Evolutionary conservation across 2,329 filamentous ascomycete species (phyloP).

Genomic region (Reticulascus tulasneorum): DNA sequence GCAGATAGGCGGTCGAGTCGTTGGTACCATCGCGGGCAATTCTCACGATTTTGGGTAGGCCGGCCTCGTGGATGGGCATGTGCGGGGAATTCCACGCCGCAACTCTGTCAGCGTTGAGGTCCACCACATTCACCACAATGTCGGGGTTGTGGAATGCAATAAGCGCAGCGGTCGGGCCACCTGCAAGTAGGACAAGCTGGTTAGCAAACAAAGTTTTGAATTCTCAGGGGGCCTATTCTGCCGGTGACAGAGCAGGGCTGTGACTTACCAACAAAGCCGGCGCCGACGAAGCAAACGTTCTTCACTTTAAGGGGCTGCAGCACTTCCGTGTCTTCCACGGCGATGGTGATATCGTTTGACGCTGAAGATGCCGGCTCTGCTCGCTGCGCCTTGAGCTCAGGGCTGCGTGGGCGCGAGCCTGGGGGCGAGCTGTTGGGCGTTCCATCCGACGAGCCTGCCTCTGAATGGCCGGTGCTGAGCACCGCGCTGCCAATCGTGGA

Average conservation of each 20-base stretch:
- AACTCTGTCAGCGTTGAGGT: constrained; percentile 62
- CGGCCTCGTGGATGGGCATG: constrained; percentile 74
- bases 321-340: constrained; percentile 5
- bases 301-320: constrained; percentile 17
- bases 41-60: constrained; percentile 63
- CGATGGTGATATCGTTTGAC: background rate
- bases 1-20: constrained; percentile 34
- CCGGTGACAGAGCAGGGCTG: background rate
- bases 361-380: background rate
- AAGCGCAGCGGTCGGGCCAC: constrained; percentile 71
- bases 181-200: constrained; percentile 29
- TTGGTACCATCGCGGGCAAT: constrained; percentile 57
- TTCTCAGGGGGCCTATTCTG: background rate
- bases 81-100: constrained; percentile 69
- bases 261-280: constrained; percentile 68
- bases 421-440: constrained; percentile 15
- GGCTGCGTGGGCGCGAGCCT: constrained; percentile 13
- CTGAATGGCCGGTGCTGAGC: constrained; percentile 10
- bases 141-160: constrained; percentile 70
- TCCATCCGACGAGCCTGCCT: constrained; percentile 12
- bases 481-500: constrained; percentile 13
- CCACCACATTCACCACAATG: constrained; percentile 70
- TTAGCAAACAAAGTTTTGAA: constrained; percentile 7
- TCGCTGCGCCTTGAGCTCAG: constrained; percentile 7
- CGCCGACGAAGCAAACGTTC: constrained; percentile 70